Evolutionary conservation across 1,139 yeast species (phyloP).

Genomic region (Saccharomyces hybrid): DNA sequence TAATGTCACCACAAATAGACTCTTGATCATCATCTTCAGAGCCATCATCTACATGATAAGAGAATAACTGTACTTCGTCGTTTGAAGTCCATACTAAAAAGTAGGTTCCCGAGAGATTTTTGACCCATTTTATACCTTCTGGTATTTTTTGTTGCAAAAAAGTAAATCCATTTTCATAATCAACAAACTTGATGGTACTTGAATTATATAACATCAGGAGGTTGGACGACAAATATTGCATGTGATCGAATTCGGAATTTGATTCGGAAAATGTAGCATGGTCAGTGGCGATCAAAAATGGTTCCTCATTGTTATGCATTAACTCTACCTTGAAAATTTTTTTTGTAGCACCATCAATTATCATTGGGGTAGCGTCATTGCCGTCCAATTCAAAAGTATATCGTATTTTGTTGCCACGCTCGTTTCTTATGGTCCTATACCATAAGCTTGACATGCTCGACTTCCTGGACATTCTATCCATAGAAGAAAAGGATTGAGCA

Average conservation of each 20-base stretch:
- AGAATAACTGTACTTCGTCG: constrained; percentile 18
- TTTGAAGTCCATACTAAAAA: constrained; percentile 21
- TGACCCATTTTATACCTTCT: constrained; percentile 22
- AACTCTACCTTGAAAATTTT: constrained; percentile 14
- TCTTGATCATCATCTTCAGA: constrained; percentile 15
- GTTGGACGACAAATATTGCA: constrained; percentile 17
- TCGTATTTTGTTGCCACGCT: constrained; percentile 6
- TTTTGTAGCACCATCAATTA: constrained; percentile 23
- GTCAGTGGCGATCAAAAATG: constrained; percentile 13
- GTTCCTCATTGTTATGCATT: constrained; percentile 6
- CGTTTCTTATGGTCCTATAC: constrained; percentile 7
- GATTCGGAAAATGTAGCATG: constrained; percentile 17
- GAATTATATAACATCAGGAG: constrained; percentile 18
- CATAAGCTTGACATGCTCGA: constrained; percentile 16
- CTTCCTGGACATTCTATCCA: constrained; percentile 13
- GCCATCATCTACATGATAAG: constrained; percentile 22
- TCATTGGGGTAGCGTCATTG: constrained; percentile 4
- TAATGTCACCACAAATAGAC: constrained; percentile 16
- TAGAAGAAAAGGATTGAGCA: constrained; percentile 8
- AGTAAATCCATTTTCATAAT: constrained; percentile 23
- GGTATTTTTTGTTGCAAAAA: constrained; percentile 17
- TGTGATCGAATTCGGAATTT: constrained; percentile 14
- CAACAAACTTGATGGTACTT: constrained; percentile 18
- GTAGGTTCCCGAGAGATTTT: constrained; percentile 12
- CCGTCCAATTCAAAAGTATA: constrained; percentile 13